These are phyloP conservation scores for Penicillium cataractarum DNA, from an alignment of 495 filamentous ascomycete species.

Conservation along the genomic window DNA sequence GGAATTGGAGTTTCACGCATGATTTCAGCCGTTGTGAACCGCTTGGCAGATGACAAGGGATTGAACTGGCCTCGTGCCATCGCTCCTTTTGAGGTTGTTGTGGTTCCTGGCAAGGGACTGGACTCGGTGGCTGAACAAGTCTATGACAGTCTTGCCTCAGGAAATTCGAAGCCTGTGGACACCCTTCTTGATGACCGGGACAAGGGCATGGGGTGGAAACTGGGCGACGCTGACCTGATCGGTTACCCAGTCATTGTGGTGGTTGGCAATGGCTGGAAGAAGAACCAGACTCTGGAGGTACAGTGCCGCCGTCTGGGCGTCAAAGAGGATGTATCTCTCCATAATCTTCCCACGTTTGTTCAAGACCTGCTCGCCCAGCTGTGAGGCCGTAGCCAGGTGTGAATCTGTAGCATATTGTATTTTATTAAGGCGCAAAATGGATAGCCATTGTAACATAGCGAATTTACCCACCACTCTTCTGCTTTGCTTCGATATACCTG, in stretches of 20 bases:
- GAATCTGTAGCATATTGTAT: constrained; percentile 9
- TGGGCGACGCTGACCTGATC: constrained; percentile 85
- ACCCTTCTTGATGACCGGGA: constrained; percentile 78
- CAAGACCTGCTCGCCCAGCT: constrained; percentile 45
- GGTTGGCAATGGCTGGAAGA: constrained; percentile 74
- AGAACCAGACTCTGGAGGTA: constrained; percentile 67
- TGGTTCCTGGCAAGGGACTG: constrained; percentile 60
- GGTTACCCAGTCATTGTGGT: constrained; percentile 85
- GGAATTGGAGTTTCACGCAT: constrained; percentile 93
- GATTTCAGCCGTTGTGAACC: constrained; percentile 81
- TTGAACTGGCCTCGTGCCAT: constrained; percentile 88
- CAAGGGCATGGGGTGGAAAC: constrained; percentile 74
- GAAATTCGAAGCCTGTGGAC: constrained; percentile 46
- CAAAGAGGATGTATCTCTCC: constrained; percentile 50
- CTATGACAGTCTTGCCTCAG: constrained; percentile 57
- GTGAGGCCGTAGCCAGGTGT: constrained; percentile 19
- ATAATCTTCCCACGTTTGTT: constrained; percentile 41
- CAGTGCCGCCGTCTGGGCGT: constrained; percentile 69
- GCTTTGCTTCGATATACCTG: background rate
- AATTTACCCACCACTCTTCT: background rate
- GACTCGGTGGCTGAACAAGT: constrained; percentile 57
- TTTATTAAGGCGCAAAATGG: background rate
- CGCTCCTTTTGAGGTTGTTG: constrained; percentile 79
- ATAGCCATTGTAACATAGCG: constrained; percentile 7
- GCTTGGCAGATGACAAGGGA: constrained; percentile 70